phyloP scores from a whole-genome alignment of 495 filamentous ascomycete species.

The Aspergillus steynii region DNA sequence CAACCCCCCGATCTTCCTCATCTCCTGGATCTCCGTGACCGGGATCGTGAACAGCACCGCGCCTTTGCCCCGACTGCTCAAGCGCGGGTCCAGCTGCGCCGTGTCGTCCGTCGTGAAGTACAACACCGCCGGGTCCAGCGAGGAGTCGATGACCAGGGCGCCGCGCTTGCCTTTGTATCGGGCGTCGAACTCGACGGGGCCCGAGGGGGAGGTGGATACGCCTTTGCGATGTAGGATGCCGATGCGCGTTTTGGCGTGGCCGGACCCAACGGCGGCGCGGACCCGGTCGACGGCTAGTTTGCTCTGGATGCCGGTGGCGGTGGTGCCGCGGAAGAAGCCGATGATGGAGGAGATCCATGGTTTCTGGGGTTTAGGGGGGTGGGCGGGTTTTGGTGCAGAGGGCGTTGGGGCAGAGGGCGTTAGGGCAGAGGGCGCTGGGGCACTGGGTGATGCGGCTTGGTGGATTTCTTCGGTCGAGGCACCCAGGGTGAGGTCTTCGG shows the following conservation, averaged over 20 bases:
- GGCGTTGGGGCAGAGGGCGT: no score
- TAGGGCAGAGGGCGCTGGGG: slow-evolving; percentile 5
- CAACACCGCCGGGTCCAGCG: slow-evolving; percentile 41
- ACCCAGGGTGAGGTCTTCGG: slow-evolving; percentile 43
- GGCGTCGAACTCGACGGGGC: slow-evolving; percentile 74
- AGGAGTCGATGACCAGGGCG: slow-evolving; percentile 65
- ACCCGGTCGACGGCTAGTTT: slow-evolving; percentile 69
- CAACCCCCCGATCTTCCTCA: slow-evolving; percentile 81
- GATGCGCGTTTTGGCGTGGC: slow-evolving; percentile 68
- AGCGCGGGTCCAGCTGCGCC: slow-evolving; percentile 23
- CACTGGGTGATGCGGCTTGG: slow-evolving; percentile 26
- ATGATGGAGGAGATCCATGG: slow-evolving; percentile 57
- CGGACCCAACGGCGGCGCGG: slow-evolving; percentile 64
- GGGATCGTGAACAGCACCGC: slow-evolving; percentile 49
- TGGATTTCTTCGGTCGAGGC: slow-evolving; percentile 56
- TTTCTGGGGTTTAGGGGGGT: slow-evolving; percentile 31
- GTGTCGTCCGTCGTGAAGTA: slow-evolving; percentile 53
- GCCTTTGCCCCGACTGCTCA: slow-evolving; percentile 45
- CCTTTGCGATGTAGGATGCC: slow-evolving; percentile 60
- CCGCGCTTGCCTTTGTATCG: slow-evolving; percentile 73
- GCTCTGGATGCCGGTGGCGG: slow-evolving; percentile 65
- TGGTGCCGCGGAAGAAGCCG: slow-evolving; percentile 67
- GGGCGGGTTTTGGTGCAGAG: no score
- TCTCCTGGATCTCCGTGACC: slow-evolving; percentile 60
- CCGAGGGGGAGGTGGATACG: slow-evolving; percentile 44